These are phyloP conservation scores for Diaporthe sp. DNA, from an alignment of 2,329 filamentous ascomycete genomes.

Conservation along the genomic window DNA sequence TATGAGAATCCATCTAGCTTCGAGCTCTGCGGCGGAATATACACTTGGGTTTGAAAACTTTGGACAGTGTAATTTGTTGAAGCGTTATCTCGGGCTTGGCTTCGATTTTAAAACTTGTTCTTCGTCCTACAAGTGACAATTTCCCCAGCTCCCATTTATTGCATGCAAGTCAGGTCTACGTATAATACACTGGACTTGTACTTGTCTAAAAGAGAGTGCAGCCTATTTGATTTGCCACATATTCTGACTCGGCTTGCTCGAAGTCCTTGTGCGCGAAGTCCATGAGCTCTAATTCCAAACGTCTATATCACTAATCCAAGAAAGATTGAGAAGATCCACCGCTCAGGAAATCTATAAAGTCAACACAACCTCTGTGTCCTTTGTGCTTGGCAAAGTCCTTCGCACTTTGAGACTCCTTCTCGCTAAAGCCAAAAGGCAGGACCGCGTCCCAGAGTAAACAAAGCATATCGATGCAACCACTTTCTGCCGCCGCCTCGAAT, in stretches of 20 bases:
- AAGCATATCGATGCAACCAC: not conserved
- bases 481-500: not conserved
- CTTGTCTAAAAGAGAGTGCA: fast-evolving
- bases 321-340: not conserved
- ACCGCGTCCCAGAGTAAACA: not conserved
- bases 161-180: too few species aligned
- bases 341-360: slow-evolving; percentile 5
- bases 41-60: not conserved
- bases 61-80: too few species aligned
- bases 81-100: not conserved
- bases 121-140: too few species aligned
- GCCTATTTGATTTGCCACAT: too few species aligned
- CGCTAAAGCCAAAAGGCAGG: not conserved
- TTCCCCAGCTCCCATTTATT: too few species aligned
- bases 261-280: fast-evolving
- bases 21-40: not conserved
- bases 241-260: not conserved
- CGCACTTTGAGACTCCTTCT: not conserved
- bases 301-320: not conserved
- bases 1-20: not conserved
- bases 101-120: fast-evolving
- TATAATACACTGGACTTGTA: too few species aligned
- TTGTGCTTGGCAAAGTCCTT: not conserved
- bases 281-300: not conserved
- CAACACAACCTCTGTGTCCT: not conserved